Percentiles rank a stretch among this genome's conserved stretches.
These are phyloP conservation scores for Guadua angustifolia DNA, from an alignment of 176 grass and related monocot genomes.

Conservation along the genomic window DNA sequence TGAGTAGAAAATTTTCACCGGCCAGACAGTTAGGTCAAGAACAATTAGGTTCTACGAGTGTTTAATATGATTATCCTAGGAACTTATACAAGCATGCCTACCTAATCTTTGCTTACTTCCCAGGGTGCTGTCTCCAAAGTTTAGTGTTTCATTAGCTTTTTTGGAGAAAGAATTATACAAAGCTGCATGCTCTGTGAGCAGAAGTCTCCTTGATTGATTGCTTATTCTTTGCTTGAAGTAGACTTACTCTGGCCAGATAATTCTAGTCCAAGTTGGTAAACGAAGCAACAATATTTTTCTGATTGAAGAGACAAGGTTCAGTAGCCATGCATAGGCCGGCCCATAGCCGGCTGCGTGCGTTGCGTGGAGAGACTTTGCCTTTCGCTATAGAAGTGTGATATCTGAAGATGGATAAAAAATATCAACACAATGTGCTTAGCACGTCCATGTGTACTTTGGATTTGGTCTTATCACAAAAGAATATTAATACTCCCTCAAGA, in stretches of 20 bases:
- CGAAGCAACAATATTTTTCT: constrained; percentile 7
- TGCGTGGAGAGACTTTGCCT: background rate
- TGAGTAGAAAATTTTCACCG: constrained; percentile 45
- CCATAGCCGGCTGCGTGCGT: background rate
- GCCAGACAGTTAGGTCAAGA: constrained; percentile 58
- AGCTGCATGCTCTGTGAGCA: constrained; percentile 42
- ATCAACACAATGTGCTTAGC: background rate
- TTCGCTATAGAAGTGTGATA: background rate
- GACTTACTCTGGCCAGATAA: constrained; percentile 35
- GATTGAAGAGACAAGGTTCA: constrained; percentile 15
- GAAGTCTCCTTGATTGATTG: constrained; percentile 53
- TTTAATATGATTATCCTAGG: constrained; percentile 47
- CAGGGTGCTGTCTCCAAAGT: constrained; percentile 84
- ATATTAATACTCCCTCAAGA: background rate
- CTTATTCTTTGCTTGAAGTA: constrained; percentile 45
- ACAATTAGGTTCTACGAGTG: constrained; percentile 56
- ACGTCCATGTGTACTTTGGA: background rate
- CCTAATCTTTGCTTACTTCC: constrained; percentile 79
- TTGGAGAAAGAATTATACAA: constrained; percentile 39
- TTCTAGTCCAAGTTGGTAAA: constrained; percentile 40
- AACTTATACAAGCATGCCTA: constrained; percentile 49
- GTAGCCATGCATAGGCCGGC: background rate
- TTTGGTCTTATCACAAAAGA: constrained; percentile 48
- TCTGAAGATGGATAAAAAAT: background rate
- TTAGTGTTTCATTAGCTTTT: constrained; percentile 58